phyloP scores from a whole-genome alignment of 257 asterid genomes.

The Lycium ferocissimum region DNA sequence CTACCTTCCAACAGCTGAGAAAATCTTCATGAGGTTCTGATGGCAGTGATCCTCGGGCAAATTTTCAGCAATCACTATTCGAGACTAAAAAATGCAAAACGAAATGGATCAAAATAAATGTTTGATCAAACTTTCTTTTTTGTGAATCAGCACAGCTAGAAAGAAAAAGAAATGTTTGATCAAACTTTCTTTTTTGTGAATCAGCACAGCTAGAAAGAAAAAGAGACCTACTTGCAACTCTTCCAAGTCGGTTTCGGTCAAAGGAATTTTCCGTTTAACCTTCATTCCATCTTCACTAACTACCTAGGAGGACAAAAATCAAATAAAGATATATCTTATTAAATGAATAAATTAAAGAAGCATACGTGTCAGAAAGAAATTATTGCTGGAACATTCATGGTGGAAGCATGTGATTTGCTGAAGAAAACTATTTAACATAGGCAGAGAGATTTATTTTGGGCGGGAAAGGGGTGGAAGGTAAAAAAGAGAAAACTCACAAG shows the following conservation, averaged over 20 bases:
- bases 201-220: conserved; percentile 10
- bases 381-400: conserved; percentile 17
- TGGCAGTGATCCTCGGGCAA: conserved; percentile 93
- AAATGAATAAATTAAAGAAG: background rate
- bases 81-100: conserved; percentile 51
- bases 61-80: conserved; percentile 83
- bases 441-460: background rate
- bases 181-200: background rate
- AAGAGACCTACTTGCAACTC: conserved; percentile 72
- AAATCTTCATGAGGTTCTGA: conserved; percentile 84
- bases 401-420: background rate
- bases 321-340: conserved; percentile 18
- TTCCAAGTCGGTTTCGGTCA: conserved; percentile 81
- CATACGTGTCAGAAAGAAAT: background rate
- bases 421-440: background rate
- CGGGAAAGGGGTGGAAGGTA: background rate
- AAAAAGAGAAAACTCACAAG: conserved; percentile 53
- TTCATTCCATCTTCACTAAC: conserved; percentile 89
- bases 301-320: conserved; percentile 49
- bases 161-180: conserved; percentile 20
- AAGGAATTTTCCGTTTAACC: conserved; percentile 69
- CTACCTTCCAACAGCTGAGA: conserved; percentile 89
- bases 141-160: conserved; percentile 8
- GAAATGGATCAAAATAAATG: background rate
- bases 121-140: background rate